Percentiles rank a stretch among this genome's conserved stretches.
Evolutionary conservation across 2,329 filamentous ascomycete species (phyloP).

Genomic region (Colletotrichum godetiae): DNA sequence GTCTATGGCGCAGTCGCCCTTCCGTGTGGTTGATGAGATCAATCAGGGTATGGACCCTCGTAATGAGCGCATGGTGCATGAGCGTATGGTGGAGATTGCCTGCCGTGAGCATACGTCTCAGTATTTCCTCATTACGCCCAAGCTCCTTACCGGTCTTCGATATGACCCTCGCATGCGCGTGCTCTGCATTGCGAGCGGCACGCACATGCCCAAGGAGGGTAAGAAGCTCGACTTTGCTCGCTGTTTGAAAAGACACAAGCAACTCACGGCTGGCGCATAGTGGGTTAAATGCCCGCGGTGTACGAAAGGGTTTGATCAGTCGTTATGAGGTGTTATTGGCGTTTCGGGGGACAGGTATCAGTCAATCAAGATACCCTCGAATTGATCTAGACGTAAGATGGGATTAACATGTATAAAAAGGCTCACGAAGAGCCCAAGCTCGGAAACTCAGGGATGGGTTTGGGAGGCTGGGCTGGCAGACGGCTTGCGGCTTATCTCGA

Average conservation of each 20-base stretch:
- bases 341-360: neutral
- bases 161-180: constrained; percentile 95
- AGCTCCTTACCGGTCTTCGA: constrained; percentile 84
- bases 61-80: constrained; percentile 98
- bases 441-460: neutral
- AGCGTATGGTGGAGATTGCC: constrained; percentile 97
- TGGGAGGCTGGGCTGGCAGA: neutral
- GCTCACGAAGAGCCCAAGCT: neutral
- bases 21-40: constrained; percentile 99
- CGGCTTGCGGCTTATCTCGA: neutral
- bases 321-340: neutral
- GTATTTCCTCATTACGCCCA: constrained; percentile 98
- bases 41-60: constrained; percentile 99
- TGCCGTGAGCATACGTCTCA: constrained; percentile 83
- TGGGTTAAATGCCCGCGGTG: neutral
- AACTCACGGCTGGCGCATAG: constrained; percentile 48
- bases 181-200: constrained; percentile 92
- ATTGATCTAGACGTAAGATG: neutral
- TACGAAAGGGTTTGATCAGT: neutral
- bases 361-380: constrained; percentile 5
- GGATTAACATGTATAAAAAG: neutral
- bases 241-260: constrained; percentile 57
- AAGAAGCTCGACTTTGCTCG: constrained; percentile 61
- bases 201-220: constrained; percentile 71
- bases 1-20: constrained; percentile 90